These are phyloP conservation scores for Candida ulmi DNA, from an alignment of 805 yeast genomes.

Conservation along the genomic window DNA sequence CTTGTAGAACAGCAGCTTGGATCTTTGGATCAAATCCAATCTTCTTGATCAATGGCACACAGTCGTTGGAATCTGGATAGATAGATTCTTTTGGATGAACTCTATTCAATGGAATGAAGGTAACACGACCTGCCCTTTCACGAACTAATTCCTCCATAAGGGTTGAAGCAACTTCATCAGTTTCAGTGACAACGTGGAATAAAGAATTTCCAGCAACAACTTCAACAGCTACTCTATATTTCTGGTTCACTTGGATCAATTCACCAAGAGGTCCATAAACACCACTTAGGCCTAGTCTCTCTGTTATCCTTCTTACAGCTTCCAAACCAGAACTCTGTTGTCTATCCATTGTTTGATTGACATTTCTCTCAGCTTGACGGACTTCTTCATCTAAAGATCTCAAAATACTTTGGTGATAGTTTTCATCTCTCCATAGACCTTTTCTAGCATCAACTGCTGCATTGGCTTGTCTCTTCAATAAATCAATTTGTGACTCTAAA, in stretches of 20 bases:
- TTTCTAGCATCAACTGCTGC: constrained; percentile 62
- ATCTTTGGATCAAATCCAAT: constrained; percentile 55
- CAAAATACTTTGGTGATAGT: constrained; percentile 50
- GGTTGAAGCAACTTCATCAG: constrained; percentile 73
- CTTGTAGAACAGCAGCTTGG: constrained; percentile 65
- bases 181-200: constrained; percentile 86
- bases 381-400: constrained; percentile 53
- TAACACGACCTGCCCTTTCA: constrained; percentile 74
- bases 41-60: constrained; percentile 74
- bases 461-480: constrained; percentile 35
- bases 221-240: constrained; percentile 82
- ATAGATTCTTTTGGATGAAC: constrained; percentile 34
- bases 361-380: constrained; percentile 48
- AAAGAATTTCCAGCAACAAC: constrained; percentile 83
- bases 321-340: constrained; percentile 62
- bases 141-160: constrained; percentile 72
- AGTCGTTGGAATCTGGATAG: constrained; percentile 59
- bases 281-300: constrained; percentile 49
- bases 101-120: constrained; percentile 86
- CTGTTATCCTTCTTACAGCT: constrained; percentile 59
- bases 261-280: constrained; percentile 88
- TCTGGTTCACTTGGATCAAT: constrained; percentile 71
- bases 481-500: constrained; percentile 23
- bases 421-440: constrained; percentile 73
- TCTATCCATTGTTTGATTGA: constrained; percentile 73